Percentiles rank a stretch among this genome's conserved stretches.
Conservation (phyloP, 1,284 basidiomycete species). For the Thecaphora thlaspeos region DNA sequence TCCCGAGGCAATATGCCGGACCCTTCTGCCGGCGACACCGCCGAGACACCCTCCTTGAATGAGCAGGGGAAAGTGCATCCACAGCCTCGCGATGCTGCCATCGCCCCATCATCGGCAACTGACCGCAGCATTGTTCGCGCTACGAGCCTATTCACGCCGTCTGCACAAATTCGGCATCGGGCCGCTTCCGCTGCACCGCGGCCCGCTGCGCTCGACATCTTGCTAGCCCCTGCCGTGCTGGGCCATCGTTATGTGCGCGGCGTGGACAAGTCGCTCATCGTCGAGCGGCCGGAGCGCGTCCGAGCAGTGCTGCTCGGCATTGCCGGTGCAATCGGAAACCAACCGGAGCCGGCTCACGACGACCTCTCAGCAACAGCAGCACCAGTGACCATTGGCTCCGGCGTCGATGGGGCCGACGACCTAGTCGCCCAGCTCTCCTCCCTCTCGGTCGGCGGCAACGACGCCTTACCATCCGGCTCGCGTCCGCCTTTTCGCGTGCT, state of each 20-base stretch:
- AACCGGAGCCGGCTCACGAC: no score
- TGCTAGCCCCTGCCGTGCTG: slow-evolving; percentile 50
- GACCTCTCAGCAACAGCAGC: no score
- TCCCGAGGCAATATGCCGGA: slow-evolving; percentile 31
- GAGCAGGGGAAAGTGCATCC: not conserved
- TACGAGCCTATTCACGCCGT: no score
- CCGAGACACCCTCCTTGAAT: not conserved
- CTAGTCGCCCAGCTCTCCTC: slow-evolving; percentile 31
- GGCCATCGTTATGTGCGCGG: slow-evolving; percentile 52
- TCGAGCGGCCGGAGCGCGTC: slow-evolving; percentile 54
- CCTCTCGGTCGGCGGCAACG: slow-evolving; percentile 14
- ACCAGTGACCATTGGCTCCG: not conserved
- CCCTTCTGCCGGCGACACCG: not conserved
- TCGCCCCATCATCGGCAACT: not conserved
- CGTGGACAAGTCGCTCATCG: slow-evolving; percentile 49
- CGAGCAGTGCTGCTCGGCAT: slow-evolving; percentile 51
- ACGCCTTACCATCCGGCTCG: not conserved
- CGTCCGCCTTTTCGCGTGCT: slow-evolving; percentile 25
- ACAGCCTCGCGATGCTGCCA: not conserved
- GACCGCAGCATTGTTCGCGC: no score
- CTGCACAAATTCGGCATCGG: not conserved
- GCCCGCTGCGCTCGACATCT: slow-evolving; percentile 38
- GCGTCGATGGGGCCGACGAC: slow-evolving; percentile 19
- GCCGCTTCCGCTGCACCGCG: not conserved
- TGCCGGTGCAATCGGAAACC: slow-evolving; percentile 31